These are phyloP conservation scores for Aspergillus terreus DNA, from an alignment of 2,329 filamentous ascomycete species.

Conservation along the genomic window DNA sequence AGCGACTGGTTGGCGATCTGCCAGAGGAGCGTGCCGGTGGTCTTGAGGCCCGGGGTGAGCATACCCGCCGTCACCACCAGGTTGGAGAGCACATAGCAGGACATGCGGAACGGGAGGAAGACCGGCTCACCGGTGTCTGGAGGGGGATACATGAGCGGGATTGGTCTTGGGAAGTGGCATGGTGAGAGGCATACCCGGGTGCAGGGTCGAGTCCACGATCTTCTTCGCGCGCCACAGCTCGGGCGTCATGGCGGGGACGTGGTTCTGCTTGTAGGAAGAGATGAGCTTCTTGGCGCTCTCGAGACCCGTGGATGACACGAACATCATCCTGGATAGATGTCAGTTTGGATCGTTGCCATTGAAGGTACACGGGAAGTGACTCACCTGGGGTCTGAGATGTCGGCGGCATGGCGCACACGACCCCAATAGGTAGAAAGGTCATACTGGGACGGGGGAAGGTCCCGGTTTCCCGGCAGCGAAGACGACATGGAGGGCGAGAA, in stretches of 20 bases:
- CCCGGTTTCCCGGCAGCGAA: conserved; percentile 64
- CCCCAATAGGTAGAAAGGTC: conserved; percentile 94
- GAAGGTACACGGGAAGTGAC: conserved; percentile 30
- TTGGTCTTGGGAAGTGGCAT: neutral
- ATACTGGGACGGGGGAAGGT: conserved; percentile 87
- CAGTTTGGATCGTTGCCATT: conserved; percentile 4
- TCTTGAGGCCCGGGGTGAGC: conserved; percentile 87
- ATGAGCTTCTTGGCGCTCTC: conserved; percentile 82
- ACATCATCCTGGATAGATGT: conserved; percentile 64
- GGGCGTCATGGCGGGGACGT: conserved; percentile 74
- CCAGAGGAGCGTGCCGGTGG: conserved; percentile 83
- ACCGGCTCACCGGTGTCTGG: conserved; percentile 92
- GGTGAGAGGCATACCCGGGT: conserved; percentile 68
- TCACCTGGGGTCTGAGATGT: conserved; percentile 94
- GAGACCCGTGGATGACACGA: conserved; percentile 73
- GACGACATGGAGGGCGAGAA: conserved; percentile 51
- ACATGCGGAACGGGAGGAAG: conserved; percentile 96
- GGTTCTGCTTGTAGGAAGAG: conserved; percentile 80
- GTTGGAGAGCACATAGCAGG: conserved; percentile 88
- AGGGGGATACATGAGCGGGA: neutral
- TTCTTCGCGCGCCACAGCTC: conserved; percentile 96
- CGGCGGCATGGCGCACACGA: conserved; percentile 81
- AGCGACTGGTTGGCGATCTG: conserved; percentile 96
- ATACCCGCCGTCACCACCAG: conserved; percentile 93
- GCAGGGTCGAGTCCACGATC: conserved; percentile 91